Conservation (phyloP, 2,329 filamentous ascomycete genomes). For the Aspergillus ochraceus region DNA sequence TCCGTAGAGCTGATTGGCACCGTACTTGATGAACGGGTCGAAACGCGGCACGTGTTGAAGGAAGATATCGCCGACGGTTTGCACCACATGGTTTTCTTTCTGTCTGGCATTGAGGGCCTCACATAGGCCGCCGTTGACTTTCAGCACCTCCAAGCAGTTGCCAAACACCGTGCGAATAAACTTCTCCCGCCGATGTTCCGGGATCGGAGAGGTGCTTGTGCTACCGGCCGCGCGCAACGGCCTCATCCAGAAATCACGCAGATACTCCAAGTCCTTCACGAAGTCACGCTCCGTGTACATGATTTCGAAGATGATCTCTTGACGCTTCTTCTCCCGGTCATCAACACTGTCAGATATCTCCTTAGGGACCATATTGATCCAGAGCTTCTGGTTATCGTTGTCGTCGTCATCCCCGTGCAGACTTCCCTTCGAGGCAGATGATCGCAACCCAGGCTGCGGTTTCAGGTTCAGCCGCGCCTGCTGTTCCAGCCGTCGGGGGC, state of each 20-base stretch:
- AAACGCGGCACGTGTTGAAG: constrained; percentile 88
- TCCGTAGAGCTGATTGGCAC: constrained; percentile 90
- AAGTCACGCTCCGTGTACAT: constrained; percentile 99
- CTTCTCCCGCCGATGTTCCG: constrained; percentile 79
- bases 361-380: constrained; percentile 98
- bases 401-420: constrained; percentile 79
- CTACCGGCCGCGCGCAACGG: constrained; percentile 74
- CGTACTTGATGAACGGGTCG: constrained; percentile 93
- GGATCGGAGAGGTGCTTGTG: constrained; percentile 73
- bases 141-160: constrained; percentile 92
- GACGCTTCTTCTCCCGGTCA: constrained; percentile 92
- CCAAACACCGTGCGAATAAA: constrained; percentile 94
- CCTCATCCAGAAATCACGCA: constrained; percentile 98
- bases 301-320: constrained; percentile 96
- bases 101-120: constrained; percentile 86
- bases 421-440: constrained; percentile 67
- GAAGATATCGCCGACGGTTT: constrained; percentile 91
- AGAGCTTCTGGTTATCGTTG: constrained; percentile 94
- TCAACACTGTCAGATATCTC: constrained; percentile 87
- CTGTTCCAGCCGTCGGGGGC: constrained; percentile 88
- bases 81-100: constrained; percentile 84
- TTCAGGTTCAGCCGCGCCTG: constrained; percentile 93
- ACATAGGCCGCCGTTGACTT: constrained; percentile 84
- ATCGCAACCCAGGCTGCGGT: constrained; percentile 81
- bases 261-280: constrained; percentile 96